phyloP scores from a whole-genome alignment of 495 filamentous ascomycete species.

The Mytilinidion resinicola region DNA sequence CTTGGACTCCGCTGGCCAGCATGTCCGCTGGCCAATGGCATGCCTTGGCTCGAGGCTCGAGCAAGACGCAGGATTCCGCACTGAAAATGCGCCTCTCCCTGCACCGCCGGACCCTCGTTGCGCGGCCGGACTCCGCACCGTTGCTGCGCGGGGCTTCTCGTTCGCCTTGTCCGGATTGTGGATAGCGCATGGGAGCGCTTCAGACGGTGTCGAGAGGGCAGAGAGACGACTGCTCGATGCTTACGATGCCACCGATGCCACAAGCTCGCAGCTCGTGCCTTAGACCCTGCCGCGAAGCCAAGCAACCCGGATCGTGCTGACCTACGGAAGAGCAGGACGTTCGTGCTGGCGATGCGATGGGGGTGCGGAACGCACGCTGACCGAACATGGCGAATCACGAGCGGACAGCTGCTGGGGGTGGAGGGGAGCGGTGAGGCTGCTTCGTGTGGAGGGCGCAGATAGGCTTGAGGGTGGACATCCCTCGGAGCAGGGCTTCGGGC shows the following conservation, averaged over 20 bases:
- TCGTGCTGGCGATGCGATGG: background rate
- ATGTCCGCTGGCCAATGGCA: conserved; percentile 3
- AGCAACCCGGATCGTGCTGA: conserved; percentile 1
- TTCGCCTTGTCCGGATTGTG: too few relatives aligned
- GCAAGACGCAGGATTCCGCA: background rate
- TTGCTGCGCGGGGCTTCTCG: too few relatives aligned
- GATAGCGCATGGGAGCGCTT: too few relatives aligned
- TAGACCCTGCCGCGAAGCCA: background rate
- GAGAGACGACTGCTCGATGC: too few relatives aligned
- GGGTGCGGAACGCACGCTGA: background rate
- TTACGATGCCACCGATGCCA: too few relatives aligned
- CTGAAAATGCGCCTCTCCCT: background rate
- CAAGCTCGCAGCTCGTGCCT: too few relatives aligned
- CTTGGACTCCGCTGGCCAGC: background rate
- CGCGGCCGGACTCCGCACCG: too few relatives aligned
- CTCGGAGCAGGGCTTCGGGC: background rate
- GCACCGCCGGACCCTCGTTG: too few relatives aligned
- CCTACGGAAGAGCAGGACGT: background rate
- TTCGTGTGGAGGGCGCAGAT: background rate
- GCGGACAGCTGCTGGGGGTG: background rate
- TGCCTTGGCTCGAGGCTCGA: conserved; percentile 1
- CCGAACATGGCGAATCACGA: background rate
- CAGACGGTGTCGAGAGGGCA: too few relatives aligned
- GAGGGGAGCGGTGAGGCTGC: background rate
- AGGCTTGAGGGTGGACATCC: background rate